These are phyloP conservation scores for Centella asiatica DNA, from an alignment of 129 eudicot genomes.

Conservation along the genomic window DNA sequence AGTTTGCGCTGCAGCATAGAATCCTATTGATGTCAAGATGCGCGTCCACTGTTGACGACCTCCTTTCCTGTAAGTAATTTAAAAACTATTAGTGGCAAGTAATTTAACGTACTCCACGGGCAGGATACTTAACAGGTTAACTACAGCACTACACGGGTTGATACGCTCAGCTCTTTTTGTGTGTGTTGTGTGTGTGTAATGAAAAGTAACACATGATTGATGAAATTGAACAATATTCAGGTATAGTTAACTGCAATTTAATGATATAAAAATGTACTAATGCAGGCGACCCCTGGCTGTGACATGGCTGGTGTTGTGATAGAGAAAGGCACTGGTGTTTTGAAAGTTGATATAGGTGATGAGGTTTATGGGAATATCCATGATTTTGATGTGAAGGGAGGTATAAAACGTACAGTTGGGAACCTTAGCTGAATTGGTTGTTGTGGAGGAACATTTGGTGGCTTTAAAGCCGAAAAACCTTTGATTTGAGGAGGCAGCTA, in stretches of 20 bases:
- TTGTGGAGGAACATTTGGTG: conserved; percentile 35
- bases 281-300: conserved; percentile 42
- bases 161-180: too few relatives aligned
- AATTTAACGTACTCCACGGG: too few relatives aligned
- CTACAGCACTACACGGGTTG: too few relatives aligned
- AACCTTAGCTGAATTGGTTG: conserved; percentile 24
- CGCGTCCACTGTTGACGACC: too few relatives aligned
- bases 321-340: conserved; percentile 20
- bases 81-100: too few relatives aligned
- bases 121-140: too few relatives aligned
- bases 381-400: conserved; percentile 17
- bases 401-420: conserved; percentile 29
- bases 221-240: too few relatives aligned
- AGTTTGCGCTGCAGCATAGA: conserved; percentile 37
- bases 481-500: conserved; percentile 44
- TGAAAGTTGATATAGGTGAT: conserved; percentile 22
- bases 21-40: conserved; percentile 44
- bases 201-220: too few relatives aligned
- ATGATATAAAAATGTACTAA: too few relatives aligned
- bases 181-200: too few relatives aligned
- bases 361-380: conserved; percentile 45
- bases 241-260: too few relatives aligned
- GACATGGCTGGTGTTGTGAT: conserved; percentile 46
- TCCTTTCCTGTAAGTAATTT: too few relatives aligned
- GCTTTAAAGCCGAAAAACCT: conserved; percentile 33